Evolutionary conservation across 306 rosid genomes (phyloP).

Genomic region (Benincasa hispida): DNA sequence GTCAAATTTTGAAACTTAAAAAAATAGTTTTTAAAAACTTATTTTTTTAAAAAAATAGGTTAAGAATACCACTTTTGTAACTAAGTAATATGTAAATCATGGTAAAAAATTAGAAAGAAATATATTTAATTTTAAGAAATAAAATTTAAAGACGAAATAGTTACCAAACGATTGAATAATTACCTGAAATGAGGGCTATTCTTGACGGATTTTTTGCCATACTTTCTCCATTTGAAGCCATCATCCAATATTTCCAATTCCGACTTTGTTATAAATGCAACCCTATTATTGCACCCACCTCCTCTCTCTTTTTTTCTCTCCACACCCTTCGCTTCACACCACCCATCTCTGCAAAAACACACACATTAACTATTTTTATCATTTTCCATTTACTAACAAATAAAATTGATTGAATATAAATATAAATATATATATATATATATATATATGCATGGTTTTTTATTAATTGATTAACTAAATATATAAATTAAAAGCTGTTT

Average conservation of each 20-base stretch:
- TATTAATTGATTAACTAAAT: background rate
- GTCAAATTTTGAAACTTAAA: too few relatives aligned
- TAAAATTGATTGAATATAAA: background rate
- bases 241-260: slow-evolving; percentile 62
- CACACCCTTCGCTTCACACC: background rate
- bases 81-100: too few relatives aligned
- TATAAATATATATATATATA: too few relatives aligned
- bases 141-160: too few relatives aligned
- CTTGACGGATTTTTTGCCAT: slow-evolving; percentile 63
- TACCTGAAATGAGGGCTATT: slow-evolving; percentile 55
- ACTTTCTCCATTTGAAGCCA: slow-evolving; percentile 79
- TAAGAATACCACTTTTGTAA: too few relatives aligned
- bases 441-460: background rate
- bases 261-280: slow-evolving; percentile 55
- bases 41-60: too few relatives aligned
- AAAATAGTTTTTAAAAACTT: too few relatives aligned
- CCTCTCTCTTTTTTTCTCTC: background rate
- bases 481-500: background rate
- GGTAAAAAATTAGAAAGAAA: too few relatives aligned
- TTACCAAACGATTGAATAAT: too few relatives aligned
- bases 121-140: too few relatives aligned
- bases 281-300: slow-evolving; percentile 1
- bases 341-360: background rate
- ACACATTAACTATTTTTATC: background rate
- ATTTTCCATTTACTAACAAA: background rate